phyloP scores from a whole-genome alignment of 2,329 filamentous ascomycete species.

The Fusarium mundagurra region DNA sequence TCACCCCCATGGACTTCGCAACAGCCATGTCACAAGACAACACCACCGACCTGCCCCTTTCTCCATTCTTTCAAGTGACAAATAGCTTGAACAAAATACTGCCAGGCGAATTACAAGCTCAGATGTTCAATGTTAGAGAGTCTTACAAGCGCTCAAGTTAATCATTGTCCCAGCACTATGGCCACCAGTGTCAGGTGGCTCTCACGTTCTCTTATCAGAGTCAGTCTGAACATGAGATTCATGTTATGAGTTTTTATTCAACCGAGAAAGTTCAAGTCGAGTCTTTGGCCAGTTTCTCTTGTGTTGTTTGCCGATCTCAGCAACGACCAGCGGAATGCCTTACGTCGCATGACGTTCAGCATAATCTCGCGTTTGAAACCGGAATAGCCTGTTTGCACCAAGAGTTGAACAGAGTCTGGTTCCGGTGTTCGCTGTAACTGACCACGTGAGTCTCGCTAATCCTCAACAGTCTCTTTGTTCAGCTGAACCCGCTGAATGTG shows the following conservation, averaged over 20 bases:
- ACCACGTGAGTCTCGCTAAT: no score
- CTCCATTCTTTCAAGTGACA: background rate
- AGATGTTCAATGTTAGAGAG: background rate
- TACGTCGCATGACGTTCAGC: background rate
- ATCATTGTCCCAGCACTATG: background rate
- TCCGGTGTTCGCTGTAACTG: background rate
- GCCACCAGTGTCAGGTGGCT: rapidly evolving
- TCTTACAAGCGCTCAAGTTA: background rate
- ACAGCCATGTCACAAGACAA: background rate
- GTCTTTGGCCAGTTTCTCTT: rapidly evolving
- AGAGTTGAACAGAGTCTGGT: rapidly evolving
- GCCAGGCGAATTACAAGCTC: rapidly evolving
- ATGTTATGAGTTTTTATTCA: rapidly evolving
- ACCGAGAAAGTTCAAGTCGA: background rate
- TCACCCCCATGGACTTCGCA: background rate
- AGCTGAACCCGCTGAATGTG: background rate
- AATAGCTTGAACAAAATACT: background rate
- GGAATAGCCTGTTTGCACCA: background rate
- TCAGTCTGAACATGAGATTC: rapidly evolving
- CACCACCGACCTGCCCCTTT: rapidly evolving
- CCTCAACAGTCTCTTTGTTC: background rate
- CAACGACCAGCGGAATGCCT: background rate
- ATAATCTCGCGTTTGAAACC: rapidly evolving
- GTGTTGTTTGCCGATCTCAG: rapidly evolving
- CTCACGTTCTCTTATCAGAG: background rate